These are phyloP conservation scores for Rhizopus microsporus DNA, from an alignment of 371 early-diverging fungal genomes.

Conservation along the genomic window DNA sequence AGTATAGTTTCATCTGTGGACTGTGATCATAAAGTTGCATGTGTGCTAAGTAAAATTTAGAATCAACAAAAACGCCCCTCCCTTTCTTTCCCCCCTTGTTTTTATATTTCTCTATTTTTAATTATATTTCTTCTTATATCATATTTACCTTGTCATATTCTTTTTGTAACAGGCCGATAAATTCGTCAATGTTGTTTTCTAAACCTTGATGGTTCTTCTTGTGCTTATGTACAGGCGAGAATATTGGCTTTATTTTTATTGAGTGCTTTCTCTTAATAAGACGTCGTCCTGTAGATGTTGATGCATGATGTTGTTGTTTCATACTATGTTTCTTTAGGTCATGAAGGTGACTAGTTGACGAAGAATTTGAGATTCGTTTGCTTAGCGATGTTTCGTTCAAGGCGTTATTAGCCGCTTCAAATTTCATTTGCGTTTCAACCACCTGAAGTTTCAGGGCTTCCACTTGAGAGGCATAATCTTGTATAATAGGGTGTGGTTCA, in stretches of 20 bases:
- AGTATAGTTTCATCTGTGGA: conserved; percentile 41
- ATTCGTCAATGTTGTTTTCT: conserved; percentile 5
- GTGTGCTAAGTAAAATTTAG: conserved; percentile 46
- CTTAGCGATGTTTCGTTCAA: background rate
- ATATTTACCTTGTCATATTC: conserved; percentile 3
- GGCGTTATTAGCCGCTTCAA: background rate
- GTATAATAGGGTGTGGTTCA: conserved; percentile 45
- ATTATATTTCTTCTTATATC: background rate
- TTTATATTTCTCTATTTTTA: background rate
- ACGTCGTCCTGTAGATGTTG: background rate
- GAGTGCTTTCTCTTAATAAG: background rate
- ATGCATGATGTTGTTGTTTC: background rate
- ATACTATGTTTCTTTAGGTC: background rate
- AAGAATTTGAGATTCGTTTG: background rate
- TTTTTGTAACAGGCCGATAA: conserved; percentile 6
- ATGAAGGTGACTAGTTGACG: background rate
- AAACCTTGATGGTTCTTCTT: background rate
- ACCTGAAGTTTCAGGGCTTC: conserved; percentile 44
- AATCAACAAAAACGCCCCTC: conserved; percentile 25
- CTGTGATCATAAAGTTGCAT: conserved; percentile 50
- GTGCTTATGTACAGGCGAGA: background rate
- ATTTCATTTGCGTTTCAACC: conserved; percentile 29
- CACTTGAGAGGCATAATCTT: conserved; percentile 33
- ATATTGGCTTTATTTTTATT: background rate
- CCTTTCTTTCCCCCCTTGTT: background rate